Percentiles rank a stretch among this genome's conserved stretches.
phyloP scores from a whole-genome alignment of 495 filamentous ascomycete genomes.

The Penicillium desertorum region DNA sequence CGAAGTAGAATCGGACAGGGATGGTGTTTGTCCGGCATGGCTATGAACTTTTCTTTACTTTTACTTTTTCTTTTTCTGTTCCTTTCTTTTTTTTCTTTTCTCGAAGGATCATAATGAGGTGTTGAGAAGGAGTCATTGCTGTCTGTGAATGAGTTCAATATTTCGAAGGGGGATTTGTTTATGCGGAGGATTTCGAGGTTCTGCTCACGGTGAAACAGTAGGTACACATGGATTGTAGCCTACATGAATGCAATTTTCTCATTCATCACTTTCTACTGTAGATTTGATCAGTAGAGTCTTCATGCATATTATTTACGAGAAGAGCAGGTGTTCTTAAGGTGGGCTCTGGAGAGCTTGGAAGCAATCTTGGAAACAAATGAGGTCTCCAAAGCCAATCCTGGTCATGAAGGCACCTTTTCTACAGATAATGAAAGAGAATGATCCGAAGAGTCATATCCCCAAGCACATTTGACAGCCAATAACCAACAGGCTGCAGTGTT shows the following conservation, averaged over 20 bases:
- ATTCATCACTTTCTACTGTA: not conserved
- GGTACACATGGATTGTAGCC: not conserved
- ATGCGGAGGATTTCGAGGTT: not conserved
- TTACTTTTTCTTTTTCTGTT: no score
- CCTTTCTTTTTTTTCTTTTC: no score
- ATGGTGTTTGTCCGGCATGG: not conserved
- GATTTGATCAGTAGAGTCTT: not conserved
- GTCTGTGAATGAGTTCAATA: not conserved
- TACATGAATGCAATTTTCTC: not conserved
- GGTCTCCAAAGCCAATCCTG: no score
- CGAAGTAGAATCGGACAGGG: not conserved
- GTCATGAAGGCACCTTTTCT: no score
- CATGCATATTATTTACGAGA: no score
- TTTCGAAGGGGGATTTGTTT: not conserved
- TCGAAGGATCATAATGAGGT: not conserved
- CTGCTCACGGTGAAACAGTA: not conserved
- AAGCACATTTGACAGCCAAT: conserved; percentile 2
- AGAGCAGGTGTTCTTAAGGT: no score
- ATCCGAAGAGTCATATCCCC: no score
- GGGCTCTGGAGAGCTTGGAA: no score
- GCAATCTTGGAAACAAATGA: no score
- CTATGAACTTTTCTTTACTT: not conserved
- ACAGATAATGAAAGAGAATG: not conserved
- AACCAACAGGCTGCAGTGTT: conserved; percentile 3
- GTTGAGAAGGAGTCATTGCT: not conserved